A percentile compares a stretch with the other conserved stretches of the same genome.
Conservation (phyloP, 768 basidiomycete species). For the Amanita exitialis region DNA sequence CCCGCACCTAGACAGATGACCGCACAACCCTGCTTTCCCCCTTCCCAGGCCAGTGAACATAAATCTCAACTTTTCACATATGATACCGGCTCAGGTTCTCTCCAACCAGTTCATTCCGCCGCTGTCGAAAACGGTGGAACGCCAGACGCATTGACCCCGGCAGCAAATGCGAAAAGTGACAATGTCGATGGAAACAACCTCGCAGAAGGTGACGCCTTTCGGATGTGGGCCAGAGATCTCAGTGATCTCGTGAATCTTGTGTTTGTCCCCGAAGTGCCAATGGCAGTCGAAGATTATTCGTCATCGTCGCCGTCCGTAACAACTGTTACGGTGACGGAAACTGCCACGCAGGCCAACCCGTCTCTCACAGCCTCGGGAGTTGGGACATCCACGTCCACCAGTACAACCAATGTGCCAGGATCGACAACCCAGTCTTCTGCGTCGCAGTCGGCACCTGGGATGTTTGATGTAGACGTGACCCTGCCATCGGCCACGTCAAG, state of each 20-base stretch:
- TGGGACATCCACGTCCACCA: background rate
- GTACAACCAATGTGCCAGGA: background rate
- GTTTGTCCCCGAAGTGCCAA: background rate
- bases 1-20: conserved; percentile 36
- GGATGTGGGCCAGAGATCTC: background rate
- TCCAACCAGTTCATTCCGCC: conserved; percentile 44
- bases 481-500: background rate
- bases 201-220: background rate
- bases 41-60: conserved; percentile 13
- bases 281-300: background rate
- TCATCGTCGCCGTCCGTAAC: background rate
- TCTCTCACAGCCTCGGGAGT: background rate
- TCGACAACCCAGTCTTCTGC: background rate
- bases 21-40: conserved; percentile 29
- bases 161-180: background rate
- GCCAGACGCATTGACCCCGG: background rate
- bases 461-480: conserved; percentile 1
- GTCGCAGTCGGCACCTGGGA: background rate
- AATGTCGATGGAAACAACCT: background rate
- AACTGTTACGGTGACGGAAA: conserved; percentile 4
- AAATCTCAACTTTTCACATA: conserved; percentile 54
- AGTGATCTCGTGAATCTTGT: background rate
- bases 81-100: conserved; percentile 30
- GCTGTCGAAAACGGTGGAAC: conserved; percentile 17
- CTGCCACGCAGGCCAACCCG: background rate